Evolutionary conservation across 139 green algal species (phyloP), one percentile per base, ranked within the genome.

Genomic region (Deuterostichococcus epilithicus): DNA sequence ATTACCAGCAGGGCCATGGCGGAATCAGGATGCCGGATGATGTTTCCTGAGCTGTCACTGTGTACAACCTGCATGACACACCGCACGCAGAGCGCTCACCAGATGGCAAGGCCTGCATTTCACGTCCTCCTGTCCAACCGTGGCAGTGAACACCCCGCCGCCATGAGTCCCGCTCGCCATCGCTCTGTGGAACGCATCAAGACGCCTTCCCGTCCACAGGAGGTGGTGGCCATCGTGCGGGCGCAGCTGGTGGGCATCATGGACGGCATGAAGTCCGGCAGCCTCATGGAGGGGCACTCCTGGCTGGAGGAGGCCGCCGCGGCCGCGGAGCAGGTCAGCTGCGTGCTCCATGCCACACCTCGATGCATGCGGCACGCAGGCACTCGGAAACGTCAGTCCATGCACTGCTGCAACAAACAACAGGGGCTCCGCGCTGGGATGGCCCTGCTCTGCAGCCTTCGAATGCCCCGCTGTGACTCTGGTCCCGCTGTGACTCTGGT

Each of bases 281-380:
- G 79, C 15, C 68, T 84, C 13, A 74, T 84, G 47, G 58, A 60
- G 25, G 38, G 52, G 34, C 80, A 84, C 68, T 82, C 75, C 63
- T 84, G 80, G 80, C 44, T 84, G 26, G 38, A 32, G 25, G 18
- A 58, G 25, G 47, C 39, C 22, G 22, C 4, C 28, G 42, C 39
- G 65, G 28, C 70, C 2, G 39, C 39, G 2, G 42, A 52, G 39
- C 13, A 63, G 52, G 52, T 63, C 18, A 28, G 52, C n/a, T n/a
- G n/a, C n/a, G n/a, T n/a, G n/a, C n/a, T n/a, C n/a, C n/a, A n/a
- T n/a, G n/a, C n/a, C n/a, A n/a, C n/a, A n/a, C n/a, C n/a, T n/a
- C n/a, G n/a, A n/a, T n/a, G n/a, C n/a, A n/a, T n/a, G n/a, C n/a
- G n/a, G n/a, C n/a, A n/a, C n/a, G n/a, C n/a, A n/a, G n/a, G n/a